phyloP scores from a whole-genome alignment of 2,329 filamentous ascomycete species.

The Aspergillus arachidicola region DNA sequence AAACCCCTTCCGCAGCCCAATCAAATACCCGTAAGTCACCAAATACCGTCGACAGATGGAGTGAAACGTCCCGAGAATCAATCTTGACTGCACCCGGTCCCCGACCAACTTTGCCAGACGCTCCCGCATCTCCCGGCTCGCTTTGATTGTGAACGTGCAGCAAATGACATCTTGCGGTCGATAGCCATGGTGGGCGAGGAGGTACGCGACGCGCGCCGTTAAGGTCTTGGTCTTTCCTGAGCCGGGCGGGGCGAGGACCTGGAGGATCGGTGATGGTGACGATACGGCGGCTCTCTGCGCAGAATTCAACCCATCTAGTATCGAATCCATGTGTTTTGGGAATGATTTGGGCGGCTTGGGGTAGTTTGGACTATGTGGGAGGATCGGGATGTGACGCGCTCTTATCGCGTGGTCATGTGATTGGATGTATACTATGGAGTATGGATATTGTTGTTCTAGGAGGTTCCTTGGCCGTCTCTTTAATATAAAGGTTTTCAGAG shows the following conservation, averaged over 20 bases:
- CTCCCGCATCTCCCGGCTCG: conserved; percentile 89
- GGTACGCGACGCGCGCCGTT: conserved; percentile 87
- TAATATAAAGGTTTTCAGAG: not conserved
- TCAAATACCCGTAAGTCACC: conserved; percentile 77
- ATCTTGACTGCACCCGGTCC: conserved; percentile 69
- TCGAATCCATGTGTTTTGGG: conserved; percentile 49
- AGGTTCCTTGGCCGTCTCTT: not conserved
- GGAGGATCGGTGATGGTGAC: conserved; percentile 60
- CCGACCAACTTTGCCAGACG: conserved; percentile 82
- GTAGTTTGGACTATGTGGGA: not conserved
- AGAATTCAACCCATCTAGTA: conserved; percentile 65
- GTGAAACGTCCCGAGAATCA: conserved; percentile 93
- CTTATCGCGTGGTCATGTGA: conserved; percentile 14
- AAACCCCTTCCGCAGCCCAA: conserved; percentile 81
- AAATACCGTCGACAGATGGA: conserved; percentile 87
- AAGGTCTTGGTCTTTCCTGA: conserved; percentile 94
- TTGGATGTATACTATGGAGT: not conserved
- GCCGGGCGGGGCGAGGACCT: conserved; percentile 65
- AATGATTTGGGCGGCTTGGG: not conserved
- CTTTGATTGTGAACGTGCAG: conserved; percentile 96
- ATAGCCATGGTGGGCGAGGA: conserved; percentile 71
- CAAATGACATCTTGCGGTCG: conserved; percentile 88
- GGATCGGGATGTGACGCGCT: not conserved
- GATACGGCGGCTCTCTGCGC: conserved; percentile 68
- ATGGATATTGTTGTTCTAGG: not conserved